Base-by-base conservation (phyloP, 179 eudicot genomes). In the Heliamphora pulchella region DNA sequence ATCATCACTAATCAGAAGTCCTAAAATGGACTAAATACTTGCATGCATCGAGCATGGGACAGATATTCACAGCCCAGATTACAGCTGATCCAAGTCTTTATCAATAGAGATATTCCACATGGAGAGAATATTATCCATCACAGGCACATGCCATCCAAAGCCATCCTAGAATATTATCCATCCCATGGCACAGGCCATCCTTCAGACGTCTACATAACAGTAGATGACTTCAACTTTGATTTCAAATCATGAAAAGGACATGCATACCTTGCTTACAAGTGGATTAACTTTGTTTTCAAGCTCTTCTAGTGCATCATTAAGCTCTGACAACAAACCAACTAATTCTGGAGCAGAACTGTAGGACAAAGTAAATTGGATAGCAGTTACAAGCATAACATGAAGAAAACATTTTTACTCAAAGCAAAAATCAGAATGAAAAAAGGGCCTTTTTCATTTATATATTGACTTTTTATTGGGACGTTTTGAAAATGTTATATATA, bases 301-400 rank as follows among this genome's bases (percentile, higher is more conserved):
- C 80, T 92, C 89, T 48, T 84, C 86, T 79, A 88, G 75, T 22
- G 96, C 89, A 85, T 91, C 89, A 81, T 87, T 87, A 39, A 96
- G 90, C 89, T 94, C 97, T 67, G 89, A 86, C 53, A 96, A 84
- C 55, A 94, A 84, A 85, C 93, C 96, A 84, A 94, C 90, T 82
- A 96, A 82, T 80, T 96, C 99, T 41, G 99, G 99, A 72, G 97
- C 97, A 85, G 92, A 92, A 81, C 99, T 96, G 89, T 83, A 86
- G 72, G 75, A 71, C 31, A 77, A 81, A 8, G 50, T 79, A 71
- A 15, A 17, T 80, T 58, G 18, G 9, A 62, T 8, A 55, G 0
- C 65, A 68, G 71, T 81, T 54, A 76, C 20, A 71, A 72, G 72
- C 15, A 71, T 62, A 78, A 82, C 5, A 69, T 44, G 61, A 41